phyloP scores from a whole-genome alignment of 139 green algal genomes.

The Chlamydomonas sp. region DNA sequence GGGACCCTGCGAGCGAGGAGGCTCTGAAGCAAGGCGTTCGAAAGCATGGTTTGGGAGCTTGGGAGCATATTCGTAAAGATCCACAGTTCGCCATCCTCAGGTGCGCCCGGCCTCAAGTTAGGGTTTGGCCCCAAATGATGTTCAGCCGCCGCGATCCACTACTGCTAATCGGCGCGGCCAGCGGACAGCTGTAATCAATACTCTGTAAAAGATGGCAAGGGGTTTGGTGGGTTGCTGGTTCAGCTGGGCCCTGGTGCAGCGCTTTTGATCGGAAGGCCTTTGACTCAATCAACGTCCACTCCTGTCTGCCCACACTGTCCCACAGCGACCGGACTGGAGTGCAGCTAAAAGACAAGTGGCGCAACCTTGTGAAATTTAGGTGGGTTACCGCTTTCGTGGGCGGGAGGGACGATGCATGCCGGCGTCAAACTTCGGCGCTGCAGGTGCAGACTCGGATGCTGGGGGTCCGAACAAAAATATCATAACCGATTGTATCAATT shows the following conservation, averaged over 20 bases:
- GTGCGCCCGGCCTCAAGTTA: conserved; percentile 44
- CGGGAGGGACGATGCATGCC: no score
- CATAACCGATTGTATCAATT: no score
- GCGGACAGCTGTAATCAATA: no score
- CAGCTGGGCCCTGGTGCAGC: no score
- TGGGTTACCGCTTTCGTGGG: background rate
- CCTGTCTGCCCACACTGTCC: background rate
- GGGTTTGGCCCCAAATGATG: conserved; percentile 10
- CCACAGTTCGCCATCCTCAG: conserved; percentile 59
- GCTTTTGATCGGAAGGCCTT: no score
- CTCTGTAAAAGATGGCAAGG: no score
- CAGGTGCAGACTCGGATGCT: no score
- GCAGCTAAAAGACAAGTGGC: conserved; percentile 84
- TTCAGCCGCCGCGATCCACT: background rate
- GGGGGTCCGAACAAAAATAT: no score
- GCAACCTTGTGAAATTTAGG: conserved; percentile 80
- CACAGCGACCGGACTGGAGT: conserved; percentile 71
- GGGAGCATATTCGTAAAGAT: conserved; percentile 83
- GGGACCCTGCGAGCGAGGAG: conserved; percentile 58
- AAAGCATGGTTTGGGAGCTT: conserved; percentile 78
- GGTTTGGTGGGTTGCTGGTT: no score
- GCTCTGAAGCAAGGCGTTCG: conserved; percentile 68
- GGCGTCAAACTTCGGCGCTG: no score
- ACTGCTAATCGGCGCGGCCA: no score
- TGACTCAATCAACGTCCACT: no score